These are phyloP conservation scores for Leishmania gerbilli DNA, from an alignment of 208 protist genomes.

Conservation along the genomic window DNA sequence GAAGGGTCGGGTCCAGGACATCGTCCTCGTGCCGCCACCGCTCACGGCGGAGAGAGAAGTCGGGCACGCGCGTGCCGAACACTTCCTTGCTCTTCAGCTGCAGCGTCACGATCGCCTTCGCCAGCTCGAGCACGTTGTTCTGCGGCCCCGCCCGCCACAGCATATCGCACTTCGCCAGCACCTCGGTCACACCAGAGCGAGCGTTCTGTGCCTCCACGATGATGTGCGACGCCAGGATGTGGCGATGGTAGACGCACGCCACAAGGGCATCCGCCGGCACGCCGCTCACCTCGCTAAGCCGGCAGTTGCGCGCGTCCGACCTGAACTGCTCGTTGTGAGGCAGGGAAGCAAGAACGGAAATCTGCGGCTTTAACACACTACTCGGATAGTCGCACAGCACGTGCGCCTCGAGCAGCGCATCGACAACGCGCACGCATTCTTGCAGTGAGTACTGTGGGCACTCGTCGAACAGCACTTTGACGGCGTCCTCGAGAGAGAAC, in stretches of 20 bases:
- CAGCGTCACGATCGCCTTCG: constrained; percentile 65
- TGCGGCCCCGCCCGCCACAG: constrained; percentile 47
- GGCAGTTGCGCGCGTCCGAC: constrained; percentile 33
- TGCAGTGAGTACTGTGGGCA: constrained; percentile 55
- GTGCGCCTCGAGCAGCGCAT: constrained; percentile 37
- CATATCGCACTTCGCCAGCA: constrained; percentile 58
- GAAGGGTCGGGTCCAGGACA: constrained; percentile 68
- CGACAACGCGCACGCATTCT: constrained; percentile 56
- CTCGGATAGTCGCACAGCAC: constrained; percentile 35
- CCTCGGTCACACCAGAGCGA: constrained; percentile 60
- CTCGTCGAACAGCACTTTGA: constrained; percentile 82
- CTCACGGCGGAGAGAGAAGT: constrained; percentile 72
- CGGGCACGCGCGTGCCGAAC: constrained; percentile 79
- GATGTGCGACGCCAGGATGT: constrained; percentile 70
- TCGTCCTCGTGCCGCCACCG: constrained; percentile 67
- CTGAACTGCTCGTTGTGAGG: constrained; percentile 25
- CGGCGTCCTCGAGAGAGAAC: constrained; percentile 69
- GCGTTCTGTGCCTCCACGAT: constrained; percentile 84
- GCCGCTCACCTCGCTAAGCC: constrained; percentile 41
- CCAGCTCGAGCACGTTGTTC: constrained; percentile 56
- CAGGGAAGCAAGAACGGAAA: constrained; percentile 24
- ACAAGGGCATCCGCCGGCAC: constrained; percentile 76
- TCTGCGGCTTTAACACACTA: constrained; percentile 43
- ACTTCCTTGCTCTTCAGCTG: constrained; percentile 83
- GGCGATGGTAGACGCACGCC: constrained; percentile 77